Evolutionary conservation across 2,329 filamentous ascomycete genomes (phyloP), one percentile per base, ranked within the genome.

Genomic region (Phaeoacremonium minimum): DNA sequence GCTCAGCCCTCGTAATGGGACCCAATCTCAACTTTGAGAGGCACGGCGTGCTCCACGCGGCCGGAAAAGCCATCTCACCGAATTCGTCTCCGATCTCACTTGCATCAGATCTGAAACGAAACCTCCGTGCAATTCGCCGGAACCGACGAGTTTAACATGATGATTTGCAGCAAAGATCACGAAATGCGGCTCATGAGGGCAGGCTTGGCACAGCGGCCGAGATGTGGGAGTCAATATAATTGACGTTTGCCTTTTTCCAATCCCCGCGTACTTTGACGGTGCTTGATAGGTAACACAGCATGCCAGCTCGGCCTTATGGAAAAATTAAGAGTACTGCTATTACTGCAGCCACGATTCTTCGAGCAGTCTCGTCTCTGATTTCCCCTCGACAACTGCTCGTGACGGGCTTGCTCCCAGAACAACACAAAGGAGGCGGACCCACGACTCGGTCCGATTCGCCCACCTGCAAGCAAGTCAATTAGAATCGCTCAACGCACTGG

Each of bases 391-490:
- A 16, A 26, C 34, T 7, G 35, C 19, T 22, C 31, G 15, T 2
- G 22, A 29, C 4, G 37, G 34, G 14, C 33, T 30, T 7, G 41
- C 35, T 17, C 18, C 30, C n/a, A 43, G 37, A 15, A 41, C 38
- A 16, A 41, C 11, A 19, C 20, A 6, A 6, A 43, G 14, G 4
- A 37, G 17, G 13, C 41, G 41, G 6, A 33, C 37, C 41, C 37
- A 43, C 11, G 37, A 22, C n/a, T 35, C 38, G 5, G 32, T 43
- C 20, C 41, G 41, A 29, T 43, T 43, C 6, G 37, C 32, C 28
- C 28, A 36, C 14, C 41, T 43, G 17, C 30, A 18, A 5, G 7
- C 7, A 7, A n/a, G n/a, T n/a, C n/a, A n/a, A n/a, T n/a, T n/a
- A n/a, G n/a, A n/a, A n/a, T n/a, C n/a, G n/a, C n/a, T n/a, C n/a